Evolutionary conservation across 768 basidiomycete species (phyloP), one percentile per base, ranked within the genome.

Genomic region (Candolleomyces efflorescens): DNA sequence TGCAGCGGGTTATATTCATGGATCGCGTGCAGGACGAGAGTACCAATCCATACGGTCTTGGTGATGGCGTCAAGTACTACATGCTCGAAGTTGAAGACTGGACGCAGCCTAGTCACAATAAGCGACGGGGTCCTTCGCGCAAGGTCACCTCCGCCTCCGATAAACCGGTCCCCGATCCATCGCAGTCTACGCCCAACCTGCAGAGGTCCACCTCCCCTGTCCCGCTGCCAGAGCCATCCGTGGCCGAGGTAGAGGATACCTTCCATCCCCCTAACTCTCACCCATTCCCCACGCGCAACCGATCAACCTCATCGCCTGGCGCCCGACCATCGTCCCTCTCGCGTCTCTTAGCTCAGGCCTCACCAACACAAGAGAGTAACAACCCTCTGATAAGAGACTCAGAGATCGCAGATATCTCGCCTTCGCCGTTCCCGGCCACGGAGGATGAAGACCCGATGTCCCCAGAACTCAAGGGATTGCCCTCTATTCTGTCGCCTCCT

Each of bases 1-100:
- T 47, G 24, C 22, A 49, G 20, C 61, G 53, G 53, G 49, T 55
- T 32, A 32, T 32, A 12, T 43, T 43, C 17, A 43, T 20, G 9
- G 1, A 7, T 17, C 5, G 41, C 18, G 3, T 43, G 41, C 59
- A 94, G 92, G 89, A 92, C 66, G 84, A 90, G 32, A 78, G 74
- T 17, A 92, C 86, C 54, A 95, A 95, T 70, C 93, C 93, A n/a
- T 95, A 92, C 69, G 86, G 87, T 0, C 80, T 96, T 7, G 86
- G 88, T 1, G 87, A 92, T 61, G 93, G 94, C 26, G 86, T 92
- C 59, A 95, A 95, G 73, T 95, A 91, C 63, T 94, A 92, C 70
- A 89, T 93, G 85, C 82, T 95, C 18, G 90, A 94, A 71, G 93
- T 94, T 20, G 93, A 96, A 68, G 90, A 92, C 64, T 96, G 93